Conservation (phyloP, 306 rosid species). For the Dryas octopetala region DNA sequence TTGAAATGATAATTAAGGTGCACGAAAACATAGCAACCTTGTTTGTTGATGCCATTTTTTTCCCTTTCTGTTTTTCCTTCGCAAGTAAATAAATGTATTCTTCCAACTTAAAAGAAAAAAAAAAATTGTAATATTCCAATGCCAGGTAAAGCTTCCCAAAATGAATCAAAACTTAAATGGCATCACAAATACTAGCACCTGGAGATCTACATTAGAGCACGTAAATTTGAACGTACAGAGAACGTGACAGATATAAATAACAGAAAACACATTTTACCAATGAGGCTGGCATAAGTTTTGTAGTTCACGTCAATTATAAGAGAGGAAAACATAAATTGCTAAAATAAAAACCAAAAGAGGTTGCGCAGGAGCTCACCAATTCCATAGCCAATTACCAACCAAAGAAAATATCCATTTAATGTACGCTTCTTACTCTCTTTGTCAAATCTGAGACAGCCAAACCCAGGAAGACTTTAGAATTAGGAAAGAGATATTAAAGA, state of each 20-base stretch:
- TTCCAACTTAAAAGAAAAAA: too few relatives aligned
- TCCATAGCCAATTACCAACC: slow-evolving; percentile 85
- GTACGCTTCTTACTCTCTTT: slow-evolving; percentile 56
- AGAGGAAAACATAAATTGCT: background rate
- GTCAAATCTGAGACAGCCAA: slow-evolving; percentile 73
- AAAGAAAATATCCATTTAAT: slow-evolving; percentile 58
- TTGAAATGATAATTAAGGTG: too few relatives aligned
- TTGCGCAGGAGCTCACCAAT: slow-evolving; percentile 60
- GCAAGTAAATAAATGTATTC: too few relatives aligned
- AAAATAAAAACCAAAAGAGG: slow-evolving; percentile 5
- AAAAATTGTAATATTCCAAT: too few relatives aligned
- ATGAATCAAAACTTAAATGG: too few relatives aligned
- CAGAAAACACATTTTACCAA: background rate
- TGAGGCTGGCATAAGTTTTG: background rate
- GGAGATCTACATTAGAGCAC: too few relatives aligned
- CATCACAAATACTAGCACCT: too few relatives aligned
- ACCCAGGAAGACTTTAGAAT: slow-evolving; percentile 17
- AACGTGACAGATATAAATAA: background rate
- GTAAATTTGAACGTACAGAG: background rate
- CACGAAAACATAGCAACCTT: too few relatives aligned
- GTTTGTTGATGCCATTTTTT: too few relatives aligned
- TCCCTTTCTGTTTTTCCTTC: too few relatives aligned
- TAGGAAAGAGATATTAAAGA: background rate
- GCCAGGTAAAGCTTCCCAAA: too few relatives aligned
- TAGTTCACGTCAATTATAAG: background rate